Percentiles rank a stretch among this genome's conserved stretches.
phyloP scores from a whole-genome alignment of 1,284 basidiomycete genomes.

The Paramarasmius palmivorus region DNA sequence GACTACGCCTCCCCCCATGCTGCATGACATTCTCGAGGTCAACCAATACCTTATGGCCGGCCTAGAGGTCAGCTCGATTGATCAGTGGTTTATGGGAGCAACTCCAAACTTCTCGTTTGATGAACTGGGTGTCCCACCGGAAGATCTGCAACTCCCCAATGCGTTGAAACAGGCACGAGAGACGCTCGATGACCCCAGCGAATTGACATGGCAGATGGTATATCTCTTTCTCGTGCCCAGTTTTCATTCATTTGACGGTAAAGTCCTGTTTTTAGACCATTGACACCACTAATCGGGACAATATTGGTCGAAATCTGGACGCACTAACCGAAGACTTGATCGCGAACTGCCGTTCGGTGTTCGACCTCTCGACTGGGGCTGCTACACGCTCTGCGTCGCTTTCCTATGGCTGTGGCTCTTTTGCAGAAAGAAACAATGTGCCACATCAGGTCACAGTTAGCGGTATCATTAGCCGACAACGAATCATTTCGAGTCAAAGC shows the following conservation, averaged over 20 bases:
- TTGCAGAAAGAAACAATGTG: slow-evolving; percentile 18
- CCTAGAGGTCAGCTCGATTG: slow-evolving; percentile 65
- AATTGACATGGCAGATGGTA: slow-evolving; percentile 24
- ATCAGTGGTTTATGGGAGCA: slow-evolving; percentile 75
- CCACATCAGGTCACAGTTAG: slow-evolving; percentile 13
- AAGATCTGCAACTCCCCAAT: slow-evolving; percentile 38
- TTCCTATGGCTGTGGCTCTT: slow-evolving; percentile 32
- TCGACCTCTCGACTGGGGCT: slow-evolving; percentile 62
- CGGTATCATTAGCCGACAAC: slow-evolving; percentile 48
- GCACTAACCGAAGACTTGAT: slow-evolving; percentile 64
- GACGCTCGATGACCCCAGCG: slow-evolving; percentile 43
- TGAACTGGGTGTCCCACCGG: slow-evolving; percentile 51
- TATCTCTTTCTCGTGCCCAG: not conserved
- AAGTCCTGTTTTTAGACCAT: slow-evolving; percentile 45
- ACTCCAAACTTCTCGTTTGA: slow-evolving; percentile 55
- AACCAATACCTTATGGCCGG: slow-evolving; percentile 77
- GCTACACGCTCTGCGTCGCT: slow-evolving; percentile 60
- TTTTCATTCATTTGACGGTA: slow-evolving; percentile 10
- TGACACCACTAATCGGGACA: slow-evolving; percentile 47
- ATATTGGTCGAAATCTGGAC: slow-evolving; percentile 71
- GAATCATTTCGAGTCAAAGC: slow-evolving; percentile 43
- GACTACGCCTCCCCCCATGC: slow-evolving; percentile 46
- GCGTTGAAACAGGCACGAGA: slow-evolving; percentile 47
- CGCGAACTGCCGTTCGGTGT: slow-evolving; percentile 58
- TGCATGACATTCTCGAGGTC: slow-evolving; percentile 77